These are phyloP conservation scores for Amanita exitialis DNA, from an alignment of 768 basidiomycete genomes.

Conservation along the genomic window DNA sequence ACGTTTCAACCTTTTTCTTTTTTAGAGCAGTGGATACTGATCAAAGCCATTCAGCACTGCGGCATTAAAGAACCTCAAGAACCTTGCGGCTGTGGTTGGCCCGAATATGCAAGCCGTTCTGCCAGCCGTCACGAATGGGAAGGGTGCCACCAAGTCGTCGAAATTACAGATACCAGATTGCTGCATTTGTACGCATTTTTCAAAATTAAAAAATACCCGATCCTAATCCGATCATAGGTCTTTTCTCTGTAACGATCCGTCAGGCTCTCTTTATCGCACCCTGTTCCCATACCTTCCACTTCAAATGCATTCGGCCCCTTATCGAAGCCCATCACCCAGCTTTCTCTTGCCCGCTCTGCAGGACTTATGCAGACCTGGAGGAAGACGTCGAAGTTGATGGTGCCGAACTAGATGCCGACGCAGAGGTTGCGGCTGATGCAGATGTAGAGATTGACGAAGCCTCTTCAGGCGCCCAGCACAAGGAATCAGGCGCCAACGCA, in stretches of 20 bases:
- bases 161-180: constrained; percentile 61
- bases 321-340: constrained; percentile 84
- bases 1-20: no score
- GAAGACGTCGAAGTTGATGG: constrained; percentile 76
- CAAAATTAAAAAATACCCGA: no score
- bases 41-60: constrained; percentile 35
- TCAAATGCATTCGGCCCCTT: constrained; percentile 93
- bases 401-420: constrained; percentile 23
- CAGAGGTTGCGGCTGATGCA: constrained; percentile 11
- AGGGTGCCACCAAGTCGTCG: constrained; percentile 10
- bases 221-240: constrained; percentile 19
- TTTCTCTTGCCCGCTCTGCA: constrained; percentile 91
- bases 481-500: background rate
- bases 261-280: constrained; percentile 97
- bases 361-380: constrained; percentile 91
- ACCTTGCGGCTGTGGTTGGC: constrained; percentile 26
- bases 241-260: constrained; percentile 85
- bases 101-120: constrained; percentile 22
- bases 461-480: background rate
- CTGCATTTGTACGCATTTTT: no score
- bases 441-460: constrained; percentile 8
- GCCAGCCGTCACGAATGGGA: background rate
- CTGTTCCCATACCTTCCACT: constrained; percentile 93
- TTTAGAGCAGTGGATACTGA: no score
- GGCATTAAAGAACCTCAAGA: constrained; percentile 70